Evolutionary conservation across 1,139 yeast genomes (phyloP).

Genomic region (Trichomonascaceae sp.): DNA sequence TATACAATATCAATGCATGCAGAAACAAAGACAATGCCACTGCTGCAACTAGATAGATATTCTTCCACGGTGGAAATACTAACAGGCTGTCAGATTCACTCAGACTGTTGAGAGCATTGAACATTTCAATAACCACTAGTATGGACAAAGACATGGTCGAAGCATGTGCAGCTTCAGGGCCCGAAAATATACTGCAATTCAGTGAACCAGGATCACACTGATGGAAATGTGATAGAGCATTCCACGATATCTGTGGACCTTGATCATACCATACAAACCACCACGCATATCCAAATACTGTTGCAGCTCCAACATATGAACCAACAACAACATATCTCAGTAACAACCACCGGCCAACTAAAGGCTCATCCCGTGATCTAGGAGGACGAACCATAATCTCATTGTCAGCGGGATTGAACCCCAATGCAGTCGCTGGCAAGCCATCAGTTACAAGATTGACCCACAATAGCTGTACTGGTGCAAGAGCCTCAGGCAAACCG

Average conservation of each 20-base stretch:
- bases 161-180: slow-evolving; percentile 25
- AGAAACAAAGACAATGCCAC: slow-evolving; percentile 32
- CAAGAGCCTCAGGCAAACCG: slow-evolving; percentile 32
- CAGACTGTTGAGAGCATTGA: slow-evolving; percentile 37
- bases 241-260: slow-evolving; percentile 35
- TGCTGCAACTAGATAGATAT: slow-evolving; percentile 35
- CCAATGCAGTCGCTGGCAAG: slow-evolving; percentile 34
- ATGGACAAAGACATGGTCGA: slow-evolving; percentile 38
- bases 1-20: slow-evolving; percentile 32
- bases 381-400: slow-evolving; percentile 32
- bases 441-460: slow-evolving; percentile 35
- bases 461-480: slow-evolving; percentile 34
- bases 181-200: slow-evolving; percentile 33
- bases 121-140: slow-evolving; percentile 38
- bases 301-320: slow-evolving; percentile 37
- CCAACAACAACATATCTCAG: slow-evolving; percentile 37
- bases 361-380: slow-evolving; percentile 33
- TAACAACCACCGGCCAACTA: slow-evolving; percentile 36
- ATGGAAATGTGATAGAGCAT: slow-evolving; percentile 35
- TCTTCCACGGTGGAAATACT: slow-evolving; percentile 36
- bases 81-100: slow-evolving; percentile 37
- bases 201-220: slow-evolving; percentile 33
- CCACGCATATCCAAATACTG: slow-evolving; percentile 41
- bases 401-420: slow-evolving; percentile 33
- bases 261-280: slow-evolving; percentile 32